Evolutionary conservation across 1,284 basidiomycete species (phyloP), one percentile per base, ranked within the genome.

Genomic region (Ceratobasidium sp.): DNA sequence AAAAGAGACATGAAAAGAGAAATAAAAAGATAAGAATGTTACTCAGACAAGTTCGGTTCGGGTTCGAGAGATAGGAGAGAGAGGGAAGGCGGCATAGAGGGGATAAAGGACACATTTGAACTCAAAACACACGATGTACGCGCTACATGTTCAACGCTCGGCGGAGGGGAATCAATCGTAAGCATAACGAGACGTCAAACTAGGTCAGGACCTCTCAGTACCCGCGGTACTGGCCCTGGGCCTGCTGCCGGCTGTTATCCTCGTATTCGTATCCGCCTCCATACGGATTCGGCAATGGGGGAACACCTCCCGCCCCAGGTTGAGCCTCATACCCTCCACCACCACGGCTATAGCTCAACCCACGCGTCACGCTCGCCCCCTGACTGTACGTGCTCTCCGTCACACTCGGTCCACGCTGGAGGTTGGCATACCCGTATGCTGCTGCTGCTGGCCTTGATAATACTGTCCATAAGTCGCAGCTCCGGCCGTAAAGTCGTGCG

Each of bases 401-500:
- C 42, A 74, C 56, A 65, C 78, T 79, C 45, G 64, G 75, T 13
- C 89, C 91, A 79, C 93, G 91, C 77, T 90, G 88, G 56, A 94
- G 88, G 81, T 94, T 92, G 58, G 92, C 93, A 81, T 94, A 94
- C 39, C 91, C 92, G 76, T n/a, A 90, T 53, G 56, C 58, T 77
- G 65, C 58, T 76, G 65, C 33, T 76, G 65, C 61, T 79, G 77
- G 35, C 68, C 78, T 26, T 63, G 71, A 26, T 77, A 67, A 56
- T 77, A 75, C 47, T 77, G 73, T 23, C 68, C 77, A 60, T 79
- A 74, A 64, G 85, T 82, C 20, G 85, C 79, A 49, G 89, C 79
- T 26, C 90, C 91, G 63, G 93, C 89, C 37, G 93, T 94, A 84
- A 95, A 95, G 84, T 95, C 94, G 83, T 95, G 94, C 51, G 92